phyloP scores from a whole-genome alignment of 2,329 filamentous ascomycete genomes.

The Neonectria faginata region DNA sequence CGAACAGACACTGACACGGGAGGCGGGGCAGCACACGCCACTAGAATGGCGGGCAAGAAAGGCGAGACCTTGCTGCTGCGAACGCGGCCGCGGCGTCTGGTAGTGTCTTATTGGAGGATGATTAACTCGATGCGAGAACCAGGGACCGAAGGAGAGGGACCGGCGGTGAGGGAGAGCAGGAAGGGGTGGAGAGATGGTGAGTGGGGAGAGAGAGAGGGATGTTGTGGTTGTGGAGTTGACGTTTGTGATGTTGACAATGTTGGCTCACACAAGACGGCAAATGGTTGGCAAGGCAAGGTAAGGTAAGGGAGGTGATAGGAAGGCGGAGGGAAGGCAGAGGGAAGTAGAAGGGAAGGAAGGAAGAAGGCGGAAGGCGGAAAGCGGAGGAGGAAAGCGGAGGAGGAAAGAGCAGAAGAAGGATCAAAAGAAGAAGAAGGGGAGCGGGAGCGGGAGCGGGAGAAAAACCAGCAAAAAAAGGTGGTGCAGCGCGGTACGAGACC shows the following conservation, averaged over 20 bases:
- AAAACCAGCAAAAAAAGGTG: slow-evolving; percentile 17
- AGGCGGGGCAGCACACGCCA: slow-evolving; percentile 38
- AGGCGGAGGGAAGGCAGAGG: slow-evolving; percentile 34
- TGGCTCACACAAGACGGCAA: not conserved
- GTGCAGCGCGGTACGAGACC: slow-evolving; percentile 30
- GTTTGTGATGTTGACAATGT: slow-evolving; percentile 6
- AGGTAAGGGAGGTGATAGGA: slow-evolving; percentile 10
- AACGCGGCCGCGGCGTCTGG: slow-evolving; percentile 32
- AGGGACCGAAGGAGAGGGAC: not conserved
- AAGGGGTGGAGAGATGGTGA: not conserved
- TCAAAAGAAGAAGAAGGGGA: slow-evolving; percentile 29
- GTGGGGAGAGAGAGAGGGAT: not conserved
- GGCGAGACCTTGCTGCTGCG: slow-evolving; percentile 38
- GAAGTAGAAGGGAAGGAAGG: slow-evolving; percentile 31
- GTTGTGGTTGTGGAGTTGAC: slow-evolving; percentile 1
- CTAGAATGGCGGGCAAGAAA: slow-evolving; percentile 40
- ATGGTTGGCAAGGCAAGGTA: too few relatives aligned
- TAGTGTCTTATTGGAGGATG: slow-evolving; percentile 17
- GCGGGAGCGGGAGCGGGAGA: slow-evolving; percentile 15
- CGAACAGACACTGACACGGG: slow-evolving; percentile 32
- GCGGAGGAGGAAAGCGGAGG: slow-evolving; percentile 9
- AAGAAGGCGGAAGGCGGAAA: slow-evolving; percentile 18
- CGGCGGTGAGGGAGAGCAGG: not conserved
- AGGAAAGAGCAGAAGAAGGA: slow-evolving; percentile 29
- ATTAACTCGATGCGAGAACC: slow-evolving; percentile 16